Evolutionary conservation across 768 basidiomycete genomes (phyloP), one percentile per base, ranked within the genome.

Genomic region (Pluteus cervinus): DNA sequence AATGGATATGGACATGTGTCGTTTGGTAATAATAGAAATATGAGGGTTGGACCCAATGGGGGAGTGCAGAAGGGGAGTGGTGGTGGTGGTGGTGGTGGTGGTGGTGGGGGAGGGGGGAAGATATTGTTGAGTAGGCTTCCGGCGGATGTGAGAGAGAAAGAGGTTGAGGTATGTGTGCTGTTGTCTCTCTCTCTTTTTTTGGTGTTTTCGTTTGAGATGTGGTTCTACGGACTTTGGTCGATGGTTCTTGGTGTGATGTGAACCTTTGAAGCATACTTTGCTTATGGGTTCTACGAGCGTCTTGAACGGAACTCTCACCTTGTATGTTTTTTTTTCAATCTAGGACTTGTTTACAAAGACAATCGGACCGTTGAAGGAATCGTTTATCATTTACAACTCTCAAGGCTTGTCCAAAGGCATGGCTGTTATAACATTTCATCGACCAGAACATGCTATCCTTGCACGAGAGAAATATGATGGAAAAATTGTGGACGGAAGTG

Each of bases 321-420:
- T 22, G 11, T 28, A 35, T 24, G 36, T 37, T 17, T 26, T 33
- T 24, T 30, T 2, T 28, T 17, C 20, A 12, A 24, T 42, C 26
- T 48, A 88, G 86, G 79, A 83, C 26, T 63, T 88, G 36, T 86
- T 88, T 56, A 70, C 63, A 44, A 86, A 80, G 56, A 88, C 86
- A 0, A 69, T 88, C 16, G 86, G 86, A 3, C 81, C 84, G 0
- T 54, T 86, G 42, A 78, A 69, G 52, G 83, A 86, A 26, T 68
- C 63, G 18, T 82, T 87, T 44, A 49, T 87, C 48, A 70, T 86
- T 12, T 81, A 83, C 62, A 88, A 87, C 55, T 76, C 74, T 3
- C 78, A 85, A 48, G 85, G 77, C 0, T 69, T 66, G 37, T 82
- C 84, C 30, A 86, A 84, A 50, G 86, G 86, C 14, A 86, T 87